These are phyloP conservation scores for Puccinia horiana DNA, from an alignment of 1,284 basidiomycete genomes.

Conservation along the genomic window DNA sequence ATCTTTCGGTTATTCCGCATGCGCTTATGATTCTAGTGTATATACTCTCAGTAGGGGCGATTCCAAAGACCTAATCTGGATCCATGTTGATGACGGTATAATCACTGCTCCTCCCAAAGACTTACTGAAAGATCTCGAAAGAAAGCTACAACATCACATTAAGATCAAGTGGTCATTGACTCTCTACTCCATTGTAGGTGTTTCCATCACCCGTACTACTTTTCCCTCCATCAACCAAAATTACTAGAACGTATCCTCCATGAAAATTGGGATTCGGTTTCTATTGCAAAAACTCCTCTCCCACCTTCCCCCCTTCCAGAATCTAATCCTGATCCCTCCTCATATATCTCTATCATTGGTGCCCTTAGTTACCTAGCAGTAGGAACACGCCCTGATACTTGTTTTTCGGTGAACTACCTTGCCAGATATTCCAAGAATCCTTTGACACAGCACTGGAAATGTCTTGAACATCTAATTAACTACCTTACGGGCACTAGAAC, in stretches of 20 bases:
- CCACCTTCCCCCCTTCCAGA: not conserved
- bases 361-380: slow-evolving; percentile 4
- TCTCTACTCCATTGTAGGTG: not conserved
- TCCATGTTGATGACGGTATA: not conserved
- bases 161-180: not conserved
- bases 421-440: not conserved
- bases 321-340: not conserved
- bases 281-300: not conserved
- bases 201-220: not conserved
- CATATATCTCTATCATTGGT: not conserved
- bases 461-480: not conserved
- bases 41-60: not conserved
- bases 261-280: not conserved
- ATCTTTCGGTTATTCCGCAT: not conserved
- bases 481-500: not conserved
- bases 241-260: not conserved
- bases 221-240: not conserved
- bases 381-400: slow-evolving; percentile 13
- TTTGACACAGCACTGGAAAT: not conserved
- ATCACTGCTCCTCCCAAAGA: not conserved
- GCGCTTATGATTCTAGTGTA: no score
- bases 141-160: not conserved
- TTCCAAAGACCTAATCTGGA: not conserved
- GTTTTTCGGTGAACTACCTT: slow-evolving; percentile 5
- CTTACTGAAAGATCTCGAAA: not conserved